Evolutionary conservation across 352 stramenopile genomes (phyloP), one percentile per base, ranked within the genome.

Genomic region (Phytophthora meadii): DNA sequence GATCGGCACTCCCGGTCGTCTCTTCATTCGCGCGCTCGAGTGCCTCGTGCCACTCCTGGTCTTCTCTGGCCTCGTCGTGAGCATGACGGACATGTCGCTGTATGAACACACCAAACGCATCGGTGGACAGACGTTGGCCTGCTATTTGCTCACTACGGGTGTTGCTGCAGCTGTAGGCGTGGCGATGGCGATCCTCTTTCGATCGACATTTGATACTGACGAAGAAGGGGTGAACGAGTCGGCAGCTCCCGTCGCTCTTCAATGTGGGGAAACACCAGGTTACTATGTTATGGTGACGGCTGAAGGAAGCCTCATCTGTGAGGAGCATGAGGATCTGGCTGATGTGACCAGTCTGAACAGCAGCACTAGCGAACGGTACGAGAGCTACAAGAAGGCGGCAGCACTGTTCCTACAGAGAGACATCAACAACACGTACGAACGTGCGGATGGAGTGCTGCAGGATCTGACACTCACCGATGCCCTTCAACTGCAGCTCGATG

Each of bases 11-110:
- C 66, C 68, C 8, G 78, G 78, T 42, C 56, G 55, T 2, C 77
- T 87, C 44, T 87, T 87, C 61, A 72, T 87, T 40, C 73, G 73
- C 48, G 78, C 76, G 4, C 51, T 87, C 42, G 72, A 78, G 44
- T 87, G 78, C 6, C 51, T 85, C 44, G 74, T 87, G 42, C 64
- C 68, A 4, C 73, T 74, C 2, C 25, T 85, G 24, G 74, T 87
- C 25, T 85, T 87, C 53, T 76, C 63, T 17, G 77, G 68, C 3
- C 55, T 87, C 25, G 66, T 81, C 24, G 72, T 79, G 44, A 76
- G 63, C 25, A 76, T 85, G 57, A 67, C 67, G 11, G 78, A 84
- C 40, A 70, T 87, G 54, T 60, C 74, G 24, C 19, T 72, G 32
- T 67, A 76, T 9, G 62, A 72, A 50, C 77, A 82, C 41, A 65